Evolutionary conservation across 768 basidiomycete species (phyloP), one percentile per base, ranked within the genome.

Genomic region (Peribolospora baueri): DNA sequence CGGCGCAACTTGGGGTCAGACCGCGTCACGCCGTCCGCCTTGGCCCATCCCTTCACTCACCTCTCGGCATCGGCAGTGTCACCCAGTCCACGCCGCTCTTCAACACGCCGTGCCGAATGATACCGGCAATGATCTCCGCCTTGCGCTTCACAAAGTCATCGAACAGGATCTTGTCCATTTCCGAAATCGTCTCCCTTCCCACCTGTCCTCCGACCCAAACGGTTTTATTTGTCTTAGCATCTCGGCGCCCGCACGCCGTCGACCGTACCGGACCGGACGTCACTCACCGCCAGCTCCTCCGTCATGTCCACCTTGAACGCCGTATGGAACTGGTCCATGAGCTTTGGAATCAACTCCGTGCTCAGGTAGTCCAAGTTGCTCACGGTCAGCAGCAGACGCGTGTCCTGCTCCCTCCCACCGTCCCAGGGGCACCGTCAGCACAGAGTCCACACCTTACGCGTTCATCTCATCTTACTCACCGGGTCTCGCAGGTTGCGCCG

Each of bases 1-100:
- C 3, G 38, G 3, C 11, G 40, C 11, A 51, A n/a, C 10, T 51
- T 13, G 48, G 2, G 39, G 14, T 40, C 5, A 9, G 41, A 0
- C 5, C 5, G 41, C 2, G 10, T 0, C 25, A 48, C 14, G n/a
- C 14, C 36, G 42, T 10, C 25, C 3, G 7, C 42, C n/a, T 6
- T 38, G 38, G 7, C 36, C 43, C 10, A 2, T 11, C 11, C 38
- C 48, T 54, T 37, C 43, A 63, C 75, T 51, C 62, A 82, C 91
- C 87, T 59, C 79, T 82, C 4, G 93, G 93, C 63, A 91, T 87
- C 3, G 82, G 79, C 0, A 84, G 86, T 60, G 87, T 82, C 62
- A 80, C 84, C 93, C 93, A 98, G 64, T 95, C 85, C 74, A 95
- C 84, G 41, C 74, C 70, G 38, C 71, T 71, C 52, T 82, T 75